Evolutionary conservation across 179 eudicot genomes (phyloP).

Genomic region (Camellia oleifera): DNA sequence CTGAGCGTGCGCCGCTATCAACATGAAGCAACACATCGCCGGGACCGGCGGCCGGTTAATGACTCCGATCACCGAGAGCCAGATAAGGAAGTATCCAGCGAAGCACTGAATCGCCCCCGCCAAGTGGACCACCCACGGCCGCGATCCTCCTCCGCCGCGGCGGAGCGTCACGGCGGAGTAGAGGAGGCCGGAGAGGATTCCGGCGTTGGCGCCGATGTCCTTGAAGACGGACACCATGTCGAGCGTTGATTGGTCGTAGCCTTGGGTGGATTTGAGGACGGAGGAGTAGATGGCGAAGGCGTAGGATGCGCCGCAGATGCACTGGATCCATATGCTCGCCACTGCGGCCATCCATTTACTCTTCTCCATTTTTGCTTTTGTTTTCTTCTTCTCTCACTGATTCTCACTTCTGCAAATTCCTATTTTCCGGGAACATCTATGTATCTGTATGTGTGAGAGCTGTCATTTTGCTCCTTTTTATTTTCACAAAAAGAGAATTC

Average conservation of each 20-base stretch:
- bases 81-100: conserved; percentile 55
- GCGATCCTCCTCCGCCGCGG: background rate
- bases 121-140: conserved; percentile 53
- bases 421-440: too few relatives aligned
- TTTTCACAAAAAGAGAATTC: too few relatives aligned
- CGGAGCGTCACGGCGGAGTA: conserved; percentile 36
- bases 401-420: too few relatives aligned
- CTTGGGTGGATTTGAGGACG: conserved; percentile 52
- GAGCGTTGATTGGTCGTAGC: conserved; percentile 64
- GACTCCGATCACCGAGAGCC: conserved; percentile 60
- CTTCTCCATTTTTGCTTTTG: background rate
- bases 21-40: conserved; percentile 57
- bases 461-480: too few relatives aligned
- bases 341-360: conserved; percentile 55
- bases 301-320: conserved; percentile 64
- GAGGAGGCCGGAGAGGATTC: conserved; percentile 70
- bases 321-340: conserved; percentile 77
- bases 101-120: conserved; percentile 62
- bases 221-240: conserved; percentile 81
- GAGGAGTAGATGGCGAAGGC: conserved; percentile 74
- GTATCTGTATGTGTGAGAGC: too few relatives aligned
- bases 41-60: conserved; percentile 50
- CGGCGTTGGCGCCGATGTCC: conserved; percentile 84
- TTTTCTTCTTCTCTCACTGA: too few relatives aligned
- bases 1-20: conserved; percentile 65